Evolutionary conservation across 1,284 basidiomycete species (phyloP).

Genomic region (Tilletia horrida): DNA sequence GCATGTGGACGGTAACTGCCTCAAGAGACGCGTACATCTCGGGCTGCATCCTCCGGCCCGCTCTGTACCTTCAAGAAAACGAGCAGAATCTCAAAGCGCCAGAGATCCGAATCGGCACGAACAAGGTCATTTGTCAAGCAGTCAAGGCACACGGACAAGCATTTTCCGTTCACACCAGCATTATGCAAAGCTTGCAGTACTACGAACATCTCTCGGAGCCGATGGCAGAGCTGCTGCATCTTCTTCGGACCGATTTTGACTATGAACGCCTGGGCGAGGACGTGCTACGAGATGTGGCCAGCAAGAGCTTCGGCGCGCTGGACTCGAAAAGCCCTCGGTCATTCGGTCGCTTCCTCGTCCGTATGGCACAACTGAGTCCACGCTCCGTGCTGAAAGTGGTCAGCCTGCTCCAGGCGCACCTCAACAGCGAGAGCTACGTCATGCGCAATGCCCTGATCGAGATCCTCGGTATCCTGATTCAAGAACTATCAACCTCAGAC

Average conservation of each 20-base stretch:
- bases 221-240: conserved; percentile 82
- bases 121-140: conserved; percentile 83
- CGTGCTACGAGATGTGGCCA: conserved; percentile 76
- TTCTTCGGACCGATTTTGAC: conserved; percentile 82
- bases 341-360: conserved; percentile 80
- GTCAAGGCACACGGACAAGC: conserved; percentile 87
- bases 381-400: conserved; percentile 86
- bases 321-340: conserved; percentile 84
- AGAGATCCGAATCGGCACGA: conserved; percentile 70
- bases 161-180: conserved; percentile 68
- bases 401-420: conserved; percentile 73
- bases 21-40: conserved; percentile 50
- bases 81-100: conserved; percentile 81
- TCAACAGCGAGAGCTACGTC: conserved; percentile 92
- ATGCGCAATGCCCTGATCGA: conserved; percentile 67
- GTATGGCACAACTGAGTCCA: conserved; percentile 77
- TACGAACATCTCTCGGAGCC: conserved; percentile 90
- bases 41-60: conserved; percentile 61
- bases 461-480: conserved; percentile 52
- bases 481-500: conserved; percentile 55
- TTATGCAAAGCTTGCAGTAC: conserved; percentile 88
- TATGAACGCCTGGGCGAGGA: conserved; percentile 85
- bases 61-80: conserved; percentile 79
- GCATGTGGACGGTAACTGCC: conserved; percentile 41
- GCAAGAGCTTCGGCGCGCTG: conserved; percentile 71